Evolutionary conservation across 495 filamentous ascomycete genomes (phyloP).

Genomic region (Xylaria flabelliformis): DNA sequence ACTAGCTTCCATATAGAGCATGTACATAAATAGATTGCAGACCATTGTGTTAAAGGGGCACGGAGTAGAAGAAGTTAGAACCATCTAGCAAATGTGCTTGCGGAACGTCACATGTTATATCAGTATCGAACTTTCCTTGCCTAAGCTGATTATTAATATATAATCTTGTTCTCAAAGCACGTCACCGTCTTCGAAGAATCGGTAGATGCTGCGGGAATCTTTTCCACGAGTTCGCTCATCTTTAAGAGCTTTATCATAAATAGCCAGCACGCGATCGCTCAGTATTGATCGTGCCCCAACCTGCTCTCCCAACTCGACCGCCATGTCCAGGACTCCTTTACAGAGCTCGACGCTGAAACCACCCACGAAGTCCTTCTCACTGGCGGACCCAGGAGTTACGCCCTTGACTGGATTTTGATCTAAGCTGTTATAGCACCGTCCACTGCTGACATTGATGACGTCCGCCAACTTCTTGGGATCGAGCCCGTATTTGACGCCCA

Average conservation of each 20-base stretch:
- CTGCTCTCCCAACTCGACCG: conserved; percentile 27
- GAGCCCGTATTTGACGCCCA: conserved; percentile 32
- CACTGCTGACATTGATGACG: conserved; percentile 29
- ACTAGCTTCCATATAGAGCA: too few species aligned
- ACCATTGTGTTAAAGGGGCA: too few species aligned
- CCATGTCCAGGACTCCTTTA: conserved; percentile 29
- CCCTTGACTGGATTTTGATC: conserved; percentile 35
- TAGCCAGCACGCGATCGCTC: conserved; percentile 21
- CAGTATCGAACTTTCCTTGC: too few species aligned
- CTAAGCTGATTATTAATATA: too few species aligned
- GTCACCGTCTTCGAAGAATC: conserved; percentile 25
- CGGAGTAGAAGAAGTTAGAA: too few species aligned
- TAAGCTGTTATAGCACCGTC: conserved; percentile 28
- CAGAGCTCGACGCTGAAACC: conserved; percentile 31
- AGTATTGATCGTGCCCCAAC: conserved; percentile 20
- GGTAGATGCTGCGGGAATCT: conserved; percentile 32
- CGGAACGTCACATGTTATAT: too few species aligned
- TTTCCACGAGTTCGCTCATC: conserved; percentile 28
- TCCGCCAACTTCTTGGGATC: conserved; percentile 32
- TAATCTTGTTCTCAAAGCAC: too few species aligned
- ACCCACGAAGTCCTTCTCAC: conserved; percentile 30
- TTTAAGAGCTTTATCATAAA: conserved; percentile 27
- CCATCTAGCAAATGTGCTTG: too few species aligned
- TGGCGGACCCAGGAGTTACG: conserved; percentile 21
- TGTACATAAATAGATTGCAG: too few species aligned